phyloP scores from a whole-genome alignment of 768 basidiomycete genomes.

The Leccinellum luteum region DNA sequence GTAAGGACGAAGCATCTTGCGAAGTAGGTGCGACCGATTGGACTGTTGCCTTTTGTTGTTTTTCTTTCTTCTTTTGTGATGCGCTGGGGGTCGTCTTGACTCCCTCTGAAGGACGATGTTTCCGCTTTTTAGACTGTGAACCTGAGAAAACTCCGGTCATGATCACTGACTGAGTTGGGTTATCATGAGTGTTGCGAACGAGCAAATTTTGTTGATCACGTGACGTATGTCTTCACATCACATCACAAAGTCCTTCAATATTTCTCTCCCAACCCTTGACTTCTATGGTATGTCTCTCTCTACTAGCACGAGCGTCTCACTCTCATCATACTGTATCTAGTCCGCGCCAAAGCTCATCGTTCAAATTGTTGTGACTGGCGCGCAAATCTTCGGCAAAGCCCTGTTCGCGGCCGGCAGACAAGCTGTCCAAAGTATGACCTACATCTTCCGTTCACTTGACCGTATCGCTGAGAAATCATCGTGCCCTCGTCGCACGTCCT shows the following conservation, averaged over 20 bases:
- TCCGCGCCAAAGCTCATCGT: slow-evolving; percentile 76
- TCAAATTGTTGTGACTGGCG: slow-evolving; percentile 75
- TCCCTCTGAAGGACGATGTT: slow-evolving; percentile 33
- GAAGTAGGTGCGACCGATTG: neutral
- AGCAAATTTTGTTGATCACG: slow-evolving; percentile 22
- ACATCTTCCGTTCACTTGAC: neutral
- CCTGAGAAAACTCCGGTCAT: slow-evolving; percentile 11
- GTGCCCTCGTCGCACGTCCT: neutral
- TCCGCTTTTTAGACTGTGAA: slow-evolving; percentile 49
- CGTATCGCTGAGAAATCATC: neutral
- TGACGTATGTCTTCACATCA: slow-evolving; percentile 4
- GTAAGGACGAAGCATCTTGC: slow-evolving; percentile 9
- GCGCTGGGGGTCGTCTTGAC: slow-evolving; percentile 18
- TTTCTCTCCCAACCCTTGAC: slow-evolving; percentile 5
- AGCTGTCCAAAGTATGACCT: slow-evolving; percentile 81
- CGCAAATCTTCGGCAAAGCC: slow-evolving; percentile 87
- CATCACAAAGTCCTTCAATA: no score
- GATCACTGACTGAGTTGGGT: neutral
- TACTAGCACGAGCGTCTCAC: neutral
- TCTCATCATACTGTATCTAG: slow-evolving; percentile 37
- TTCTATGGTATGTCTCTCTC: slow-evolving; percentile 21
- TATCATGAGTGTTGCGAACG: neutral
- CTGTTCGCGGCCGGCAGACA: slow-evolving; percentile 87
- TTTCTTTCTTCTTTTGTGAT: slow-evolving; percentile 37
- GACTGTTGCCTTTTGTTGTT: slow-evolving; percentile 20